phyloP scores from a whole-genome alignment of 768 basidiomycete genomes.

The Lactifluus subvellereus region DNA sequence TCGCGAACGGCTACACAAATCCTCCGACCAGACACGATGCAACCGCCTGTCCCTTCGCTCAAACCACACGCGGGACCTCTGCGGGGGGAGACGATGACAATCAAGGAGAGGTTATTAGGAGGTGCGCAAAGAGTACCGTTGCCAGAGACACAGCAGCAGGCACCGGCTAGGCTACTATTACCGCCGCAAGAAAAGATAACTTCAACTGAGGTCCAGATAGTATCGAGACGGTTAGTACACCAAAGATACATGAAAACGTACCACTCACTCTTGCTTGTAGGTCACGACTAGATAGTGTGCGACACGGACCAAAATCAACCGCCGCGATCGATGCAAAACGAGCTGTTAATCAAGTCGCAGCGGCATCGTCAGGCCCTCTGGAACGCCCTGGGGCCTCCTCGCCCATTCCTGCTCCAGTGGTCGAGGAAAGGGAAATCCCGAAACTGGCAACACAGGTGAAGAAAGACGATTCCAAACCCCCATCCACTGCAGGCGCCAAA shows the following conservation, averaged over 20 bases:
- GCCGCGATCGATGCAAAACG: constrained; percentile 10
- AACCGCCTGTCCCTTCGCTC: neutral
- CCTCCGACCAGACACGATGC: constrained; percentile 16
- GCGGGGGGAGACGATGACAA: constrained; percentile 3
- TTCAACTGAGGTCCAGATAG: neutral
- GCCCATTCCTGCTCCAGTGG: neutral
- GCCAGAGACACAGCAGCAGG: constrained; percentile 9
- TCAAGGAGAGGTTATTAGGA: constrained; percentile 18
- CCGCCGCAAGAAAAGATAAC: neutral
- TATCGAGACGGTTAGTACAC: constrained; percentile 5
- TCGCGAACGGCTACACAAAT: constrained; percentile 8
- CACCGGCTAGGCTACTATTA: neutral
- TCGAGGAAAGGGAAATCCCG: neutral
- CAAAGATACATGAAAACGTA: neutral
- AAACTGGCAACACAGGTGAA: neutral
- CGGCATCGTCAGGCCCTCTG: neutral
- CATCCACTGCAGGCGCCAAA: neutral
- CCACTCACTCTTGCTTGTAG: neutral
- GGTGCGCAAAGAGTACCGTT: constrained; percentile 14
- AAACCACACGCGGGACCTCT: constrained; percentile 6
- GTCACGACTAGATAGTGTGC: constrained; percentile 13
- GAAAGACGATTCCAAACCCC: neutral
- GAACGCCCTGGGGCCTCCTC: neutral
- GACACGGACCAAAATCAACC: constrained; percentile 17
- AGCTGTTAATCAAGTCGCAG: neutral